Base-by-base conservation (phyloP, 768 basidiomycete genomes). In the Lactarius vividus region DNA sequence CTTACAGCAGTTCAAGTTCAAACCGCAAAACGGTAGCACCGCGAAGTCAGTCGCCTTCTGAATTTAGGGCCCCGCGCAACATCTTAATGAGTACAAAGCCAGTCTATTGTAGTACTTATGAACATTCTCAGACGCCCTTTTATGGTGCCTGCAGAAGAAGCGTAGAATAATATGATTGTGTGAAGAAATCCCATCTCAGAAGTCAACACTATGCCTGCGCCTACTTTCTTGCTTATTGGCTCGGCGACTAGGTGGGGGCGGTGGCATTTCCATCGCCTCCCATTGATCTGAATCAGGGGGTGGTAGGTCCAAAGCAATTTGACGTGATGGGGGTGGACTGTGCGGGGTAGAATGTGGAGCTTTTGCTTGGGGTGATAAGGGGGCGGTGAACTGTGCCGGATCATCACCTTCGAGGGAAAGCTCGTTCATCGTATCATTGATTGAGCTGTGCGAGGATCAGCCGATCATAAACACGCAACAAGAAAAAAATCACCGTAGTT, bases 401-500 rank as follows among this genome's bases (percentile, higher is more conserved):
- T 9, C 57, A 61, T 37, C 26, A 65, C 6, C 20, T 71, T 69
- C 70, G 58, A 84, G 62, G 8, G 80, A 77, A 69, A 79, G 72
- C 10, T 74, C 72, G 59, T 78, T 76, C 69, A 82, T 68, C 2
- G 79, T 74, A 33, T 67, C 77, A 6, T 79, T 77, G 42, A 85
- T 72, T n/a, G 79, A 75, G 62, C 83, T 85, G 62, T 55, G 56
- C 29, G 28, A 18, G 10, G 16, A 39, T 54, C 11, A 69, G 44
- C 26, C 11, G 23, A 42, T 58, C 11, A 44, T 4, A 5, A 15
- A 9, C 11, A 62, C 35, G 20, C 23, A 29, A 23, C 13, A 46
- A 52, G 53, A 61, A 54, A 23, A 35, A 9, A 10, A 15, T 75
- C 72, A 93, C 91, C 87, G 86, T 31, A 91, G 81, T 74, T 96